A percentile compares a stretch with the other conserved stretches of the same genome.
Evolutionary conservation across 257 asterid genomes (phyloP).

Genomic region (Vinca minor): DNA sequence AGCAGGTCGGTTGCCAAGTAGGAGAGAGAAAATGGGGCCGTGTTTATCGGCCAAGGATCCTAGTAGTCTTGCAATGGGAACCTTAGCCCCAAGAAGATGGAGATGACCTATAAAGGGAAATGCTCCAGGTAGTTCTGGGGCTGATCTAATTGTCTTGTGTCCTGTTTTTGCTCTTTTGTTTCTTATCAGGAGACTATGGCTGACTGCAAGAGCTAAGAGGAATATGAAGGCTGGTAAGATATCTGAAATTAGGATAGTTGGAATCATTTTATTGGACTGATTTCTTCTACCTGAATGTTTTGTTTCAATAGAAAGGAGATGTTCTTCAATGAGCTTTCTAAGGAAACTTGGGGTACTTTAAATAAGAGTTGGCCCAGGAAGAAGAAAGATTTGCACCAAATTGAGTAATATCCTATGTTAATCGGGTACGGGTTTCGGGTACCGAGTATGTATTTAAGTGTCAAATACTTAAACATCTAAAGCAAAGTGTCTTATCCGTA

Average conservation of each 20-base stretch:
- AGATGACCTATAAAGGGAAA: constrained; percentile 64
- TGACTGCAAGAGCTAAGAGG: constrained; percentile 7
- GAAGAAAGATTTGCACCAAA: no score
- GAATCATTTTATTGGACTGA: no score
- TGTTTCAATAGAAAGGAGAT: no score
- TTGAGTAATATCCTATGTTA: no score
- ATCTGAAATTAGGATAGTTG: not conserved
- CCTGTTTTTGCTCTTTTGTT: not conserved
- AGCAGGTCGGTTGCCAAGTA: constrained; percentile 36
- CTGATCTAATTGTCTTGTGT: not conserved
- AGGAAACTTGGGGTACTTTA: no score
- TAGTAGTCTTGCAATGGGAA: constrained; percentile 32
- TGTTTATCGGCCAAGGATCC: constrained; percentile 49
- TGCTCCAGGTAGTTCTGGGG: constrained; percentile 43
- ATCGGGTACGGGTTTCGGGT: no score
- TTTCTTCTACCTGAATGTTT: no score
- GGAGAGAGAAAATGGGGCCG: constrained; percentile 51
- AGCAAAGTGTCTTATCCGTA: no score
- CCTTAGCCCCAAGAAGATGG: constrained; percentile 30
- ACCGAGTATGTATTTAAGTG: no score
- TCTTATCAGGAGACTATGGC: not conserved
- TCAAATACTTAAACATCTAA: no score
- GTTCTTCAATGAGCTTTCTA: no score
- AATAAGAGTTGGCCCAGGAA: no score
- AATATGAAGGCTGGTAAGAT: not conserved